These are phyloP conservation scores for Fragaria vesca DNA, from an alignment of 306 rosid genomes.

Conservation along the genomic window DNA sequence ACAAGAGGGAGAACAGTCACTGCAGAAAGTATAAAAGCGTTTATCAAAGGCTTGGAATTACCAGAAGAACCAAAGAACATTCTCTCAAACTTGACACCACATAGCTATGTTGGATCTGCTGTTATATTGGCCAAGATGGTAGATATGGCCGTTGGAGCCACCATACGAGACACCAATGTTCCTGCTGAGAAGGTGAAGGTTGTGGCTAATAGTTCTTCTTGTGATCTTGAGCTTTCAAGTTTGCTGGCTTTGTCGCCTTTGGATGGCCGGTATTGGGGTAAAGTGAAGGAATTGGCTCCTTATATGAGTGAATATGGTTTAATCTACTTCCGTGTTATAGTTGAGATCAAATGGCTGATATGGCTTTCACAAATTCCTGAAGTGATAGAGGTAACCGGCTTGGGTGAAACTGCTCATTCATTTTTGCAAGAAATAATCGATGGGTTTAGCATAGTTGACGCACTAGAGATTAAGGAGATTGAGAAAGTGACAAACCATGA, in stretches of 20 bases:
- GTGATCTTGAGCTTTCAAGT: neutral
- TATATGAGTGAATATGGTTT: conserved; percentile 11
- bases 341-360: conserved; percentile 52
- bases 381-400: conserved; percentile 64
- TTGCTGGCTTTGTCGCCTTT: neutral
- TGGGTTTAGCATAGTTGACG: conserved; percentile 54
- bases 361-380: conserved; percentile 69
- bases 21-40: conserved; percentile 67
- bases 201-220: conserved; percentile 5
- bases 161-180: neutral
- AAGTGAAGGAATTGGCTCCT: conserved; percentile 6
- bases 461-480: conserved; percentile 65
- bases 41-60: conserved; percentile 68
- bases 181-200: conserved; percentile 16
- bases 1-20: conserved; percentile 87
- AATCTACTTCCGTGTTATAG: conserved; percentile 5
- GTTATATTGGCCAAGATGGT: conserved; percentile 67
- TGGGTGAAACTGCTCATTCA: conserved; percentile 54
- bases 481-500: conserved; percentile 85
- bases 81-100: conserved; percentile 69
- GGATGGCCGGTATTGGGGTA: conserved; percentile 10
- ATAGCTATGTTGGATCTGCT: conserved; percentile 79
- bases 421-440: conserved; percentile 61
- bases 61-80: conserved; percentile 64
- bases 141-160: conserved; percentile 39